phyloP scores from a whole-genome alignment of 139 green algal genomes.

The Chlamydomonas applanata region DNA sequence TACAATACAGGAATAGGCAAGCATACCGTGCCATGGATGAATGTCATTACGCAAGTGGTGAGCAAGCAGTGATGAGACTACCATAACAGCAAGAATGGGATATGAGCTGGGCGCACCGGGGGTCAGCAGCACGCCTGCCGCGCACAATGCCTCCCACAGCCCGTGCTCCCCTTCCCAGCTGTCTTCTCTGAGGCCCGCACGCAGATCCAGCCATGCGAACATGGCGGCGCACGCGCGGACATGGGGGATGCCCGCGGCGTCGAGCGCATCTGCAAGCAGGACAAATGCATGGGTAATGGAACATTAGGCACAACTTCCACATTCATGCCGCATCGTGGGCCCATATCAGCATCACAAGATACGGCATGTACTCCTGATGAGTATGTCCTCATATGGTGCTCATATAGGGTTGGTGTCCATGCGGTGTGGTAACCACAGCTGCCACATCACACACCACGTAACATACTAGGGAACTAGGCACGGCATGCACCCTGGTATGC shows the following conservation, averaged over 20 bases:
- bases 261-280: conserved; percentile 47
- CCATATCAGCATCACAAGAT: not conserved
- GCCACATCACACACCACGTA: no score
- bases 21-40: not conserved
- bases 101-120: conserved; percentile 28
- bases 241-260: conserved; percentile 54
- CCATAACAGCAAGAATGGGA: not conserved
- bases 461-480: not conserved
- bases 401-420: no score
- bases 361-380: no score
- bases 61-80: not conserved
- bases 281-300: no score
- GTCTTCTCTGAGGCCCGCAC: conserved; percentile 15
- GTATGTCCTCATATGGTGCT: no score
- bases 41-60: not conserved
- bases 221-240: conserved; percentile 51
- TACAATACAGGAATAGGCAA: not conserved
- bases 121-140: conserved; percentile 49
- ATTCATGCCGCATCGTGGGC: no score
- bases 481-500: no score
- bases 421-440: no score
- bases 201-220: conserved; percentile 78
- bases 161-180: conserved; percentile 62
- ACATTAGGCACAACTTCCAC: no score
- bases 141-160: conserved; percentile 59